A percentile compares a stretch with the other conserved stretches of the same genome.
These are phyloP conservation scores for Stephania japonica DNA, from an alignment of 164 flowering plant genomes.

Conservation along the genomic window DNA sequence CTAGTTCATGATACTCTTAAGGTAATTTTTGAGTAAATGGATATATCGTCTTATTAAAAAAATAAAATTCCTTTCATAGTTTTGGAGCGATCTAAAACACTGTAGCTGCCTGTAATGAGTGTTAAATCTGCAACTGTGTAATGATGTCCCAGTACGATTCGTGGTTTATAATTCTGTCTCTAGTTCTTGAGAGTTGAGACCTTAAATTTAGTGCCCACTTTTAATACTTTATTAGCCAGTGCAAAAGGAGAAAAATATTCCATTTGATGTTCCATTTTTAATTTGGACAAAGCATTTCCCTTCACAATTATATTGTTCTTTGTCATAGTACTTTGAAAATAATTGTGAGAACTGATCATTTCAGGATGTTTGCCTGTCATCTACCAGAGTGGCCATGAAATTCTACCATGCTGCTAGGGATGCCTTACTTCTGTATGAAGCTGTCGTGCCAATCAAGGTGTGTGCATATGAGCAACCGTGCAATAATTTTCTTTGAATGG, in stretches of 20 bases:
- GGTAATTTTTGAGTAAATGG: conserved; percentile 29
- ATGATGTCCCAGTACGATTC: too few species aligned
- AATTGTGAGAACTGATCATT: conserved; percentile 11
- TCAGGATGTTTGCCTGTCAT: conserved; percentile 84
- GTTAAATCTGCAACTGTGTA: too few species aligned
- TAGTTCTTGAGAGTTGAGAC: not conserved
- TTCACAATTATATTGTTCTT: not conserved
- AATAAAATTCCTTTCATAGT: too few species aligned
- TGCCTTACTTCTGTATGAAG: conserved; percentile 82
- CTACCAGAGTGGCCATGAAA: conserved; percentile 76
- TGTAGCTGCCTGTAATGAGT: too few species aligned
- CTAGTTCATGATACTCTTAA: conserved; percentile 73
- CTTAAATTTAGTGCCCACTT: not conserved
- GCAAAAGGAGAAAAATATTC: not conserved
- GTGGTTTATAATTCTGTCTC: not conserved
- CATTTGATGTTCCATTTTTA: not conserved
- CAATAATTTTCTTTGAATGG: not conserved
- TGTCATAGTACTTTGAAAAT: conserved; percentile 3
- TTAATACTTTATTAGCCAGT: not conserved
- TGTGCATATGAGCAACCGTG: conserved; percentile 19
- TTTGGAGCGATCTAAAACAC: too few species aligned
- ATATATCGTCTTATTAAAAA: too few species aligned
- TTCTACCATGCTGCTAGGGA: conserved; percentile 94
- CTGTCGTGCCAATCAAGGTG: conserved; percentile 83
- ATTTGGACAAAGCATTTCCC: not conserved